Evolutionary conservation across 129 eudicot species (phyloP), one percentile per base, ranked within the genome.

Genomic region (Chrysanthemum makinoi): DNA sequence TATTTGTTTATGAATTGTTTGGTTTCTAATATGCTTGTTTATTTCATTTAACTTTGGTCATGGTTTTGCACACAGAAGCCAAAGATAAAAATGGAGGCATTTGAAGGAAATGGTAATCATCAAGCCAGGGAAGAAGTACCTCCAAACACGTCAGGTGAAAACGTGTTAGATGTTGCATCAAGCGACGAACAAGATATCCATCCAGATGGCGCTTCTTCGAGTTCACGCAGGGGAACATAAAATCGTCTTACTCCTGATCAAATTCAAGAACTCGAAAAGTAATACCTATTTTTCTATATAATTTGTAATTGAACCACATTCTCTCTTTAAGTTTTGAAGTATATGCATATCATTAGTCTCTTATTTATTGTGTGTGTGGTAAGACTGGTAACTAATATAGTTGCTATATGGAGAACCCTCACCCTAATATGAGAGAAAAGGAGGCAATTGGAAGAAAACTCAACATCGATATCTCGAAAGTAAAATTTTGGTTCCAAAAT

Each of bases 401-500:
- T 28, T 28, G 4, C 33, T 28, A 28, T 28, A 28, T 28, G 33
- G 33, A 82, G 79, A 80, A 79, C 73, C 83, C 89, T 49, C 86
- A 84, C 73, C 96, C 90, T 49, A 84, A 80, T 61, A 87, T 87
- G 78, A 85, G 69, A 49, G 79, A 74, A 68, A 84, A 94, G 58
- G 16, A 55, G 65, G 87, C 83, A 58, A 79, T 90, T 74, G 89
- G 85, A 16, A 83, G 71, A 77, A 80, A 58, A 55, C 80, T 90
- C 19, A 63, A 72, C 68, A 72, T 90, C 73, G 90, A 81, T 52
- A 62, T 48, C 62, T 74, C 64, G 66, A 89, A 83, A 66, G 94
- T 90, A 17, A 84, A 90, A 68, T 86, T 84, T 77, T 90, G 96
- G 96, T 90, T 90, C 72, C 94, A 90, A 35, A 90, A 90, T 54